A percentile compares a stretch with the other conserved stretches of the same genome.
Evolutionary conservation across 768 basidiomycete genomes (phyloP).

Genomic region (Auriscalpium orientale): DNA sequence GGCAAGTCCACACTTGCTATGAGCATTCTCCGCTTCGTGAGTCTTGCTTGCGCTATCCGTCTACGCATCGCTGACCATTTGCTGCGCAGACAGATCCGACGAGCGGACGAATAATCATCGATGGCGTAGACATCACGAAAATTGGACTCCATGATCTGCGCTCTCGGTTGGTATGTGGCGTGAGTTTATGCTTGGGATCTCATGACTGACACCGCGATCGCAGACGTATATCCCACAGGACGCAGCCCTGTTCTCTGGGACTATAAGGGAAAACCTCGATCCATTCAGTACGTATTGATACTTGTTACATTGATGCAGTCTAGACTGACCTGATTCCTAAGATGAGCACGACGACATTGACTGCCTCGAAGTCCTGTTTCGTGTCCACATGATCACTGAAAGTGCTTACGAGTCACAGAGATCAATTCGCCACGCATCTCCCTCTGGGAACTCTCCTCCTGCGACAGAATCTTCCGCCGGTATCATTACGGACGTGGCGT

Average conservation of each 20-base stretch:
- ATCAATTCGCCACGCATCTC: constrained; percentile 42
- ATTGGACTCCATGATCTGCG: constrained; percentile 85
- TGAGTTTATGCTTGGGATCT: constrained; percentile 3
- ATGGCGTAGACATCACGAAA: constrained; percentile 80
- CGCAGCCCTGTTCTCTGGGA: constrained; percentile 75
- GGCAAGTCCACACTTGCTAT: constrained; percentile 82
- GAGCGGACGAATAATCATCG: constrained; percentile 69
- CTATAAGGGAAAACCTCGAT: constrained; percentile 67
- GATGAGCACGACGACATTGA: constrained; percentile 74
- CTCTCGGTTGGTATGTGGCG: constrained; percentile 54
- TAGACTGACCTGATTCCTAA: constrained; percentile 20
- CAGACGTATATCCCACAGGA: constrained; percentile 75
- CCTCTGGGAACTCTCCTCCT: constrained; percentile 22
- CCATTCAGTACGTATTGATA: constrained; percentile 51
- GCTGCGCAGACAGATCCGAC: constrained; percentile 58
- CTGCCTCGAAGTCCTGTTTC: constrained; percentile 70
- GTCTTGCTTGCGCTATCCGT: constrained; percentile 78
- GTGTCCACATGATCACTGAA: constrained; percentile 69
- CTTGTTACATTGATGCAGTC: no score
- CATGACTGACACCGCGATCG: background rate
- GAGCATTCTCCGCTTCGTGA: no score
- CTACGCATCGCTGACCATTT: no score
- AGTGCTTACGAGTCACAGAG: constrained; percentile 44
- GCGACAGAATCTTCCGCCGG: background rate
- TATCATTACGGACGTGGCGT: background rate